Conservation (phyloP, 495 filamentous ascomycete genomes). For the Hypoxylon fragiforme region DNA sequence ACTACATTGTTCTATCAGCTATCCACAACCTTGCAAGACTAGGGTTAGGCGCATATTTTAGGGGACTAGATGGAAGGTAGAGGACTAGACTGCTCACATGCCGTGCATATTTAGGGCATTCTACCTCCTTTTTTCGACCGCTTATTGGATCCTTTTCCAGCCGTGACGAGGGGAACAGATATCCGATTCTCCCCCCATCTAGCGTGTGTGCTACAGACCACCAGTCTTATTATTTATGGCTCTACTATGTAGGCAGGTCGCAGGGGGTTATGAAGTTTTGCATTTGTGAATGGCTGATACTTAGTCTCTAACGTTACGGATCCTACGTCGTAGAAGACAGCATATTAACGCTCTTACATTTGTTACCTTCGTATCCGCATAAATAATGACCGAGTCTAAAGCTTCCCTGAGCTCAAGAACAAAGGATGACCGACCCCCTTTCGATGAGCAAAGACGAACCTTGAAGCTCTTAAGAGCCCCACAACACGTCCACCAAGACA, state of each 20-base stretch:
- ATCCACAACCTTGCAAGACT: constrained; percentile 21
- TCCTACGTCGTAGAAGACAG: constrained; percentile 7
- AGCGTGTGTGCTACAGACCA: no score
- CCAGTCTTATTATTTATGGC: neutral
- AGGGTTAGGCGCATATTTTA: constrained; percentile 15
- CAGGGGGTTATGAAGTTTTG: constrained; percentile 7
- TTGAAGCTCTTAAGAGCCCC: constrained; percentile 24
- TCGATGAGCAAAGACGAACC: constrained; percentile 9
- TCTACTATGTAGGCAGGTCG: constrained; percentile 4
- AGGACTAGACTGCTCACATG: constrained; percentile 27
- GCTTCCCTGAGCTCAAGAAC: neutral
- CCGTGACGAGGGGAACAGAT: constrained; percentile 8
- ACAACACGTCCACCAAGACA: constrained; percentile 23
- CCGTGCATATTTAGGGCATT: constrained; percentile 29
- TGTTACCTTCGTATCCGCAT: constrained; percentile 10
- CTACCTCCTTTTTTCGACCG: constrained; percentile 9
- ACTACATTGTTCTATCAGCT: constrained; percentile 13
- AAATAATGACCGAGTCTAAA: constrained; percentile 7
- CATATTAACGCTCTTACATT: no score
- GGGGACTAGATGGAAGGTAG: constrained; percentile 14
- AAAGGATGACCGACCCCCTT: neutral
- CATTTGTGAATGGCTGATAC: constrained; percentile 16
- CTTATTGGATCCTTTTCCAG: constrained; percentile 25
- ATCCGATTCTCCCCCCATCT: no score
- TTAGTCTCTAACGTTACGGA: constrained; percentile 16